phyloP scores from a whole-genome alignment of 2,329 filamentous ascomycete genomes.

The Thermothelomyces thermophilus region DNA sequence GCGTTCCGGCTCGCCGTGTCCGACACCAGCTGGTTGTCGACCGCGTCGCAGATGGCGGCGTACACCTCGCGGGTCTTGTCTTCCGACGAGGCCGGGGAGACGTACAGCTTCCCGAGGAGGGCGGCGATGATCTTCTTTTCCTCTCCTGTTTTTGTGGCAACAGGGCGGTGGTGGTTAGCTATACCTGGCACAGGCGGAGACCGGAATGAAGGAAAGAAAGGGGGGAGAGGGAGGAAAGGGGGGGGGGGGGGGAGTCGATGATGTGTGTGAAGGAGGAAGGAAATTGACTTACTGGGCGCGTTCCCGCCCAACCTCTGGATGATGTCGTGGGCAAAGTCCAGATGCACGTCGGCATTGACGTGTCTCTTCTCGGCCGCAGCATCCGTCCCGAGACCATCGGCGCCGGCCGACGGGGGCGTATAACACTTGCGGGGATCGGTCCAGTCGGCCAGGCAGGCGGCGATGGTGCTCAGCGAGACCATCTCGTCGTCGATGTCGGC shows the following conservation, averaged over 20 bases:
- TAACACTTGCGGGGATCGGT: constrained; percentile 82
- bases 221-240: not conserved
- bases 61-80: constrained; percentile 53
- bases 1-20: constrained; percentile 59
- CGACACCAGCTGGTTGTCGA: constrained; percentile 53
- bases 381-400: constrained; percentile 28
- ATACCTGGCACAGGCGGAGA: constrained; percentile 10
- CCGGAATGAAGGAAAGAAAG: not conserved
- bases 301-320: constrained; percentile 65
- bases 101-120: constrained; percentile 74
- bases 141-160: constrained; percentile 49
- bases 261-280: no score
- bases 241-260: not conserved
- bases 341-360: constrained; percentile 71
- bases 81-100: constrained; percentile 60
- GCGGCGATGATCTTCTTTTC: constrained; percentile 77
- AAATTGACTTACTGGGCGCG: constrained; percentile 57
- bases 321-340: constrained; percentile 70
- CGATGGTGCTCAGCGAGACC: constrained; percentile 71
- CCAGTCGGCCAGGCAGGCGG: constrained; percentile 84
- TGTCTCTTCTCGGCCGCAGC: constrained; percentile 55
- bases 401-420: constrained; percentile 34
- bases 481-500: constrained; percentile 70
- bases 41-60: constrained; percentile 52
- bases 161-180: constrained; percentile 7